Conservation (phyloP, 345 rosid species). For the Capsella bursapastoris region DNA sequence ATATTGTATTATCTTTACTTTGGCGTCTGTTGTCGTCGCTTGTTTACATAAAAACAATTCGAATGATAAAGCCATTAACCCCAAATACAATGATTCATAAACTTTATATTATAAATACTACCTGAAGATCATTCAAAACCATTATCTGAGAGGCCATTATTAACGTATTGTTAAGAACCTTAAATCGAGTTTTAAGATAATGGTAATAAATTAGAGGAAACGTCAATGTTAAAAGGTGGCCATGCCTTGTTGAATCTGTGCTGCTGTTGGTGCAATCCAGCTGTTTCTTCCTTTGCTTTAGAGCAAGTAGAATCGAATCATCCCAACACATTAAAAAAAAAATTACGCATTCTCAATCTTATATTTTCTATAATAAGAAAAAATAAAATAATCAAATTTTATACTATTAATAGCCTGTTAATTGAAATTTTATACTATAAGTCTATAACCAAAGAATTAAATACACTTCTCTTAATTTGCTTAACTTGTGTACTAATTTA, state of each 20-base stretch:
- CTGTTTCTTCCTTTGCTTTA: constrained; percentile 42
- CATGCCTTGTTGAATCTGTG: not conserved
- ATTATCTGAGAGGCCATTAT: constrained; percentile 14
- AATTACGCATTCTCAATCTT: constrained; percentile 24
- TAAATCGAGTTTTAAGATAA: constrained; percentile 11
- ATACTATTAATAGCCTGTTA: not conserved
- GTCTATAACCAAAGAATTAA: not conserved
- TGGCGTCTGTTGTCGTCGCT: not conserved
- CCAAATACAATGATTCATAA: constrained; percentile 4
- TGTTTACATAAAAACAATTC: constrained; percentile 1
- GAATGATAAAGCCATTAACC: constrained; percentile 31
- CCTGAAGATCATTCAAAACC: constrained; percentile 6
- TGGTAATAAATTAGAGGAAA: constrained; percentile 31
- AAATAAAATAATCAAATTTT: not conserved
- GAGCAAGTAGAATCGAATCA: constrained; percentile 36
- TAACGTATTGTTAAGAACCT: constrained; percentile 34
- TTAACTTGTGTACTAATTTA: not conserved
- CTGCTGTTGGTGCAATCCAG: constrained; percentile 26
- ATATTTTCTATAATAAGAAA: not conserved
- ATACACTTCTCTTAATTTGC: not conserved
- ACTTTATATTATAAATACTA: not conserved
- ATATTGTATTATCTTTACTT: not conserved
- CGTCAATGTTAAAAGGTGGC: constrained; percentile 43
- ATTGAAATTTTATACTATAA: not conserved
- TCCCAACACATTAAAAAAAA: not conserved